Conservation (phyloP, 495 filamentous ascomycete genomes). For the Zalerion maritima region DNA sequence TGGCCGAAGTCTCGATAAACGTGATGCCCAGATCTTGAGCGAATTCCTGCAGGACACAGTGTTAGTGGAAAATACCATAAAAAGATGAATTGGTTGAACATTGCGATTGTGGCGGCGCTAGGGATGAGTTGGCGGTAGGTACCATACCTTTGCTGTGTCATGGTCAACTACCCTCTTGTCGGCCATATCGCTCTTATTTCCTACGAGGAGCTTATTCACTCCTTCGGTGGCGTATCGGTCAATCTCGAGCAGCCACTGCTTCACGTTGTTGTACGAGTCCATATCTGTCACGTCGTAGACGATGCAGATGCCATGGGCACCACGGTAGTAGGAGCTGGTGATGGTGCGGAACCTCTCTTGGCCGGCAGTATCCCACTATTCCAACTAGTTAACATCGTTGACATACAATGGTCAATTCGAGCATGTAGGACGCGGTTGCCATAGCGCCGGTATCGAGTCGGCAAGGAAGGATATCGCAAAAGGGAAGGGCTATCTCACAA, state of each 20-base stretch:
- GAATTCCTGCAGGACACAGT: slow-evolving; percentile 55
- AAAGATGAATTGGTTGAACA: slow-evolving; percentile 7
- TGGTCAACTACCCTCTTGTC: slow-evolving; percentile 99
- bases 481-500: slow-evolving; percentile 45
- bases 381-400: slow-evolving; percentile 5
- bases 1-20: slow-evolving; percentile 98
- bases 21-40: slow-evolving; percentile 97
- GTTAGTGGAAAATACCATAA: not conserved
- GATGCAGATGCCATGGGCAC: slow-evolving; percentile 95
- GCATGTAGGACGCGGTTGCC: too few relatives aligned
- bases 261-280: slow-evolving; percentile 99
- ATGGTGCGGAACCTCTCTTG: slow-evolving; percentile 99
- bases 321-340: slow-evolving; percentile 98
- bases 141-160: slow-evolving; percentile 87
- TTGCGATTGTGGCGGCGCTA: slow-evolving; percentile 3
- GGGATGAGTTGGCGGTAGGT: slow-evolving; percentile 6
- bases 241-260: slow-evolving; percentile 99
- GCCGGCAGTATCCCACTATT: slow-evolving; percentile 94
- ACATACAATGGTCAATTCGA: slow-evolving; percentile 4
- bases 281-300: slow-evolving; percentile 99
- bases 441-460: slow-evolving; percentile 3
- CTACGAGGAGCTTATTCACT: slow-evolving; percentile 96
- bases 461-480: not conserved
- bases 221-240: slow-evolving; percentile 97
- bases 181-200: slow-evolving; percentile 99